Base-by-base conservation (phyloP, 129 eudicot genomes). In the Chrysanthemum makinoi region DNA sequence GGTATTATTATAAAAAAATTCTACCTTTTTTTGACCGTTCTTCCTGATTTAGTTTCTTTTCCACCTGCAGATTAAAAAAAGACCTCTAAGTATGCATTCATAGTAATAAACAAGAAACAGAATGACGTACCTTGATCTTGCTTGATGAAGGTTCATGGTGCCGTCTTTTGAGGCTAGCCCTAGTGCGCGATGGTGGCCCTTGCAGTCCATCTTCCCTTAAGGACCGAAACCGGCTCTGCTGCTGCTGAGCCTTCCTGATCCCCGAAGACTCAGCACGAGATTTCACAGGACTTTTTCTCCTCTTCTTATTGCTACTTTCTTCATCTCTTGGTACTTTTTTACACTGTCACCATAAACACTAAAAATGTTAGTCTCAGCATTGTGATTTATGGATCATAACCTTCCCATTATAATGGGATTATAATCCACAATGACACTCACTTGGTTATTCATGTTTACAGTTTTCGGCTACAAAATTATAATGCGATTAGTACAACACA, bases 91-190 rank as follows among this genome's bases (percentile, higher is more conserved):
- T 30, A 30, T 4, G 35, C 35, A 30, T 30, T 30, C 35, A 30
- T 4, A 5, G 35, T 3, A 30, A 30, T 30, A 30, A 30, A 4
- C 35, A 30, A 30, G 35, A 30, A 35, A 35, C 43, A 35, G 2
- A 39, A 39, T 7, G 10, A 1, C 8, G 46, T 70, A 60, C 80
- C 66, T 46, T 16, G 19, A 26, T 19, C 64, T 75, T 75, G 55
- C 72, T 61, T 65, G 66, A 70, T 72, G 82, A 72, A 54, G 80
- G 59, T 69, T 75, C 80, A 64, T 65, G 70, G 65, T 66, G 81
- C 76, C 80, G 80, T 73, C 88, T 80, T 73, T 79, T 82, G 39
- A 75, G 77, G 81, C 86, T 88, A 75, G 83, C 78, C 71, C 82
- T 69, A 14, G 84, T 75, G 66, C 80, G 80, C 2, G 83, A 71